phyloP scores from a whole-genome alignment of 495 filamentous ascomycete genomes.

The Baudoinia panamericana region DNA sequence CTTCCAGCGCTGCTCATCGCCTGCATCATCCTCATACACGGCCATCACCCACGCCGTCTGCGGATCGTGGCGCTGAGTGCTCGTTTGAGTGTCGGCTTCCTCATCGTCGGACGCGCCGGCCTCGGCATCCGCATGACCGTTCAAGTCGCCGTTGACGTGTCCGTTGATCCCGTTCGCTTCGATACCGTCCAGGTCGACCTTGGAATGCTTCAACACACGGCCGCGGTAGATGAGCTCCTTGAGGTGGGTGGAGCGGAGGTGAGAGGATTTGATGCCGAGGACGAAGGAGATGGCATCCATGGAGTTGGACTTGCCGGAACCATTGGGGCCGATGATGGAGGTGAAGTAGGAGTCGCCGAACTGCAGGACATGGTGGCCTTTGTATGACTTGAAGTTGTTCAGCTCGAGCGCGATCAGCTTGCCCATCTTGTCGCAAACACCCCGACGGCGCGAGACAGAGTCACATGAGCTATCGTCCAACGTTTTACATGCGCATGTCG shows the following conservation, averaged over 20 bases:
- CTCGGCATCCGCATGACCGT: conserved; percentile 44
- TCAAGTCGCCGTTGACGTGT: conserved; percentile 28
- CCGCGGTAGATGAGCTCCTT: conserved; percentile 93
- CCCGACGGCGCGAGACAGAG: no score
- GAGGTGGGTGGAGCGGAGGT: conserved; percentile 87
- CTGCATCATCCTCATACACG: conserved; percentile 94
- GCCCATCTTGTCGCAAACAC: conserved; percentile 42
- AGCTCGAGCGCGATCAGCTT: conserved; percentile 92
- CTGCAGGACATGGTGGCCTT: conserved; percentile 80
- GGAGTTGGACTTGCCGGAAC: conserved; percentile 98
- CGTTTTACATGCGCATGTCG: no score
- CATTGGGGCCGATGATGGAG: conserved; percentile 98
- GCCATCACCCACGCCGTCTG: conserved; percentile 97
- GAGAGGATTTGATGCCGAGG: conserved; percentile 93
- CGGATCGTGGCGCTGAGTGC: conserved; percentile 53
- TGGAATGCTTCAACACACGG: conserved; percentile 79
- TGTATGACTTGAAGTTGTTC: conserved; percentile 99
- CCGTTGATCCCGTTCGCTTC: conserved; percentile 37
- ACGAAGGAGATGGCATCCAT: conserved; percentile 99
- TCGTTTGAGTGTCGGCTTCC: conserved; percentile 39
- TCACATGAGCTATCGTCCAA: no score
- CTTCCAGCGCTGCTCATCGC: conserved; percentile 92
- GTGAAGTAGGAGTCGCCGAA: conserved; percentile 98
- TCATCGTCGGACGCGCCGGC: conserved; percentile 39
- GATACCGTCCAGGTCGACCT: conserved; percentile 75